Evolutionary conservation across 306 rosid species (phyloP).

Genomic region (Vigna radiata): DNA sequence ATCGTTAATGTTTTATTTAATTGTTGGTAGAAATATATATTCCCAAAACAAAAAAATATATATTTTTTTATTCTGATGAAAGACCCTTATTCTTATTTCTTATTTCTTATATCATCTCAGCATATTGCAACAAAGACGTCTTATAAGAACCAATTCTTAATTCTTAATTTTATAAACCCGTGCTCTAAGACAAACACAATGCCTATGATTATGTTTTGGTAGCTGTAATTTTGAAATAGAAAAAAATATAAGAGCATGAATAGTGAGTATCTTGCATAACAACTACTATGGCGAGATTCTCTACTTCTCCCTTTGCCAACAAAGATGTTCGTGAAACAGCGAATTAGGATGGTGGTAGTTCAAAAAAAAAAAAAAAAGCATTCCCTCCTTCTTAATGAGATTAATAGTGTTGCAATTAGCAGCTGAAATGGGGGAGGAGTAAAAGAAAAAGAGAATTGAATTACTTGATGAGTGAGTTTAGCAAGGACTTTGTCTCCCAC

Average conservation of each 20-base stretch:
- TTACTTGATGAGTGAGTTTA: slow-evolving; percentile 52
- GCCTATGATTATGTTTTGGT: background rate
- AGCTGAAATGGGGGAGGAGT: background rate
- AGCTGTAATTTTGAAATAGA: background rate
- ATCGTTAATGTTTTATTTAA: too few species aligned
- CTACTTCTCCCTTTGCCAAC: background rate
- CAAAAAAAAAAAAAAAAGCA: background rate
- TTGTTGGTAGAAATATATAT: too few species aligned
- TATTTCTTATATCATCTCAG: too few species aligned
- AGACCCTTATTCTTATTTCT: too few species aligned
- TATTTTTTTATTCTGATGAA: too few species aligned
- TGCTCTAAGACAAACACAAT: background rate
- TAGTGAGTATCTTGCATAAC: too few species aligned
- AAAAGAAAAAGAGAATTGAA: slow-evolving; percentile 22
- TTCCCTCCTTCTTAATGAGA: background rate
- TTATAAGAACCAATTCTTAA: too few species aligned
- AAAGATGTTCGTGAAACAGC: background rate
- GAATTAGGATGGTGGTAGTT: background rate
- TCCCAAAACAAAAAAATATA: too few species aligned
- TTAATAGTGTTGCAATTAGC: background rate
- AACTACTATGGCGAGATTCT: background rate
- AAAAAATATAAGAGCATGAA: background rate
- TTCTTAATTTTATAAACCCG: too few species aligned
- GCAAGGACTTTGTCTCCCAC: slow-evolving; percentile 74
- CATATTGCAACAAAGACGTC: too few species aligned